Conservation (phyloP, 164 flowering plant genomes). For the Pachysandra terminalis region DNA sequence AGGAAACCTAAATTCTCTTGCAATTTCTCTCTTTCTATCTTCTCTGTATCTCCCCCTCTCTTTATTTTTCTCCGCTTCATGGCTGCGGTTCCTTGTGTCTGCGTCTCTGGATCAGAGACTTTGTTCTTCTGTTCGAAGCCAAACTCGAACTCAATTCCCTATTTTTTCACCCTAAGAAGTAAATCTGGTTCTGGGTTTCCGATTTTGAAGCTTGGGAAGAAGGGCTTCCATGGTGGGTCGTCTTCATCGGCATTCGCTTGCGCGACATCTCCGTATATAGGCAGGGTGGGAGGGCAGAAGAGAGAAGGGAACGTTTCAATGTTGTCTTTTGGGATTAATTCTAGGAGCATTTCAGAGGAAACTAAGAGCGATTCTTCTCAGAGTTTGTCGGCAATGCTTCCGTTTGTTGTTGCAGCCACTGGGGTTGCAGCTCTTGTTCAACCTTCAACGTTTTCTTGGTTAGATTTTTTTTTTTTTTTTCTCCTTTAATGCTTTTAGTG, state of each 20-base stretch:
- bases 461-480: constrained; percentile 3
- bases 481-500: background rate
- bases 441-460: constrained; percentile 87
- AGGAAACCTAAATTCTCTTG: background rate
- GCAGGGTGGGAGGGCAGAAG: constrained; percentile 59
- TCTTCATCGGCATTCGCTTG: constrained; percentile 31
- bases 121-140: background rate
- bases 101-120: background rate
- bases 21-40: too few species aligned
- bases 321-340: constrained; percentile 44
- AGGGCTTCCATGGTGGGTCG: constrained; percentile 17
- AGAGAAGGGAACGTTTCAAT: constrained; percentile 56
- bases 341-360: constrained; percentile 14
- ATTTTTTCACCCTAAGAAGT: too few species aligned
- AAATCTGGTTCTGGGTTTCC: background rate
- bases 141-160: constrained; percentile 1
- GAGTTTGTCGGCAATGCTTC: constrained; percentile 73
- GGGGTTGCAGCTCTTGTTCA: constrained; percentile 72
- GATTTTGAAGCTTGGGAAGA: constrained; percentile 10
- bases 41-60: too few species aligned
- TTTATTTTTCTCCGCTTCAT: background rate
- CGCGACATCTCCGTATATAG: constrained; percentile 47
- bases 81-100: constrained; percentile 13
- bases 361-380: constrained; percentile 52
- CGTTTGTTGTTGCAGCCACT: constrained; percentile 81